Conservation (phyloP, 169 alveolate genomes). For the Plasmodium gallinaceum region DNA sequence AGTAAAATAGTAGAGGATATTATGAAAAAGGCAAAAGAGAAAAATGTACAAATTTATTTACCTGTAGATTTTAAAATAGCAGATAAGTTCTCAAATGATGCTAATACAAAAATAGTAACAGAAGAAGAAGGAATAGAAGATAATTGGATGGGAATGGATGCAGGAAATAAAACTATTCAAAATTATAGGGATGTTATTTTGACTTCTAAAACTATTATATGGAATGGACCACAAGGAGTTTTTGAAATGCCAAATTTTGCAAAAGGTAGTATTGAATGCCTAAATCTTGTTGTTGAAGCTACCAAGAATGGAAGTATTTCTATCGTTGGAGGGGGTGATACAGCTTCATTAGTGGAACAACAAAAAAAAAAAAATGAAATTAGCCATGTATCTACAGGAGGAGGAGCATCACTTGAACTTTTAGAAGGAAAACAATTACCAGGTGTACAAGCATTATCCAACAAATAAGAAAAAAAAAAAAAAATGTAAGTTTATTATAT, state of each 20-base stretch:
- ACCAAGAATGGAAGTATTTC: conserved; percentile 94
- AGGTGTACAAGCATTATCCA: conserved; percentile 94
- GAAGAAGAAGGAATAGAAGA: conserved; percentile 94
- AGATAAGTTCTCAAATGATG: conserved; percentile 92
- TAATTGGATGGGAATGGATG: conserved; percentile 98
- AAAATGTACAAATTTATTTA: conserved; percentile 93
- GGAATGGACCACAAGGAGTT: conserved; percentile 98
- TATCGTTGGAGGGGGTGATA: conserved; percentile 97
- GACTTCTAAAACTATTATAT: conserved; percentile 93
- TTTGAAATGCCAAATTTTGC: conserved; percentile 94
- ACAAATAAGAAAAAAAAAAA: conserved; percentile 14
- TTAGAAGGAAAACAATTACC: conserved; percentile 98
- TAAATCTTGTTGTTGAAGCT: conserved; percentile 92
- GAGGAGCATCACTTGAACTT: conserved; percentile 98
- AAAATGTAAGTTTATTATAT: not conserved
- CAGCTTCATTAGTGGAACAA: conserved; percentile 93
- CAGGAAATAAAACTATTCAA: conserved; percentile 95
- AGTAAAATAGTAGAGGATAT: conserved; percentile 95
- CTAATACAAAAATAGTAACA: conserved; percentile 87
- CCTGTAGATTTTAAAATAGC: conserved; percentile 96
- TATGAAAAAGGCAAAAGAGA: conserved; percentile 93
- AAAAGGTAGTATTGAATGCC: conserved; percentile 91
- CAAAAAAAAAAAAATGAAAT: conserved; percentile 89
- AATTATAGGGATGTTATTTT: conserved; percentile 86
- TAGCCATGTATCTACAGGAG: conserved; percentile 99